Base-by-base conservation (phyloP, 768 basidiomycete species). In the Lyophyllum shimeji region DNA sequence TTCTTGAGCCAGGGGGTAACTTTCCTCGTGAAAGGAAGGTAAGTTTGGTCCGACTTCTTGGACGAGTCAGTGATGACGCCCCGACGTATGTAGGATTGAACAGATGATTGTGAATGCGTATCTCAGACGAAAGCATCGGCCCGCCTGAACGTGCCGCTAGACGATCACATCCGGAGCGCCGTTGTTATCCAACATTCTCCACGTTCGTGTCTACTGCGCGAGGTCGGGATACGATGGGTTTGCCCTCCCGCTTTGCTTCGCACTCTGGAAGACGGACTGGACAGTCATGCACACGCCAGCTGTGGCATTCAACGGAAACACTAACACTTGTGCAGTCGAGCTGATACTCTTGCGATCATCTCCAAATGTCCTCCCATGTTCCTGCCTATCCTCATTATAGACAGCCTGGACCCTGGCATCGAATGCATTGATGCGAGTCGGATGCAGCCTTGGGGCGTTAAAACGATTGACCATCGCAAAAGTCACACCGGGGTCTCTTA, bases 1-100 rank as follows among this genome's bases (percentile, higher is more conserved):
- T 82, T 84, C 53, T 60, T 86, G 24, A 79, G 74, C 58, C 80
- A 84, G 63, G 84, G 84, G 0, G 73, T 84, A 1, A 82, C 82
- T 5, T 79, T 85, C 66, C 64, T 83, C 56, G 73, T 84, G 33
- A 86, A 85, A 67, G 81, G 83, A 37, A 31, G 52, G 52, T 34
- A 7, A 39, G 44, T 37, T 21, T 34, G n/a, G 23, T 5, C 34
- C 15, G 34, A 20, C 33, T 40, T 21, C 7, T 7, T 4, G 29
- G 29, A 29, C 9, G 29, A 29, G 29, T 9, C 29, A 29, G 29
- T 5, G 29, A 9, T 29, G 29, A 29, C 29, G 9, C 9, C 4
- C 12, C 13, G 21, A 11, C 33, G 4, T 20, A 8, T 15, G 21
- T 40, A 68, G 67, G 54, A 64, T 66, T 24, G 65, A 68, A 46